Evolutionary conservation across 495 filamentous ascomycete genomes (phyloP), one percentile per base, ranked within the genome.

Genomic region (Neurospora sp.): DNA sequence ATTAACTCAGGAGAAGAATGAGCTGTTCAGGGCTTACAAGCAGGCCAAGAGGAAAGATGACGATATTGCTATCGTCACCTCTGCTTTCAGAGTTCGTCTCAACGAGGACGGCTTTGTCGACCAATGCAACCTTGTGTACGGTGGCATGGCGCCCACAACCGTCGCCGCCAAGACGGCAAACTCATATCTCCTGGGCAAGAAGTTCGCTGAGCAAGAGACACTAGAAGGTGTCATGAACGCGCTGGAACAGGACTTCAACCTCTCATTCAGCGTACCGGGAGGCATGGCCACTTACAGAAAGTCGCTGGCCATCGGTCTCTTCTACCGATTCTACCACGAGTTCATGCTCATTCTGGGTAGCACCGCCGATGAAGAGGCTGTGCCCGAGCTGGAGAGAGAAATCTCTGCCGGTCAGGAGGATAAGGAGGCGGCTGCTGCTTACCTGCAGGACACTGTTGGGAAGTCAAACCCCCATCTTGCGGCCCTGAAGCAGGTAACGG

Each of bases 221-320:
- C 85, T 98, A 0, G 95, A 98, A 82, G 92, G 92, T 2, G 87
- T 90, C 10, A 97, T 98, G 92, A 91, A 88, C 76, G 91, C 93
- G 0, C 83, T 98, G 71, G 94, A 92, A 76, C 87, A 90, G 74
- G 95, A 98, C 75, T 98, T 98, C 77, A 86, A 94, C 78, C 83
- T 98, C 13, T 84, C 86, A 31, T 98, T 94, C 77, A 89, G 93
- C 31, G 94, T 97, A 1, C 94, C 94, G 0, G 95, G 95, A 73
- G 95, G 95, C 43, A 98, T 98, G 95, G 94, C 95, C 13, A 96
- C 92, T 3, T 98, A 97, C 81, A 86, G 95, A 31, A 97, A 96
- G 77, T 93, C 94, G 15, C 85, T 98, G 48, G 95, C 95, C 0
- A 84, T 98, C 48, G 88, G 92, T 4, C 94, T 97, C 85, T 95